Evolutionary conservation across 169 alveolate genomes (phyloP), one percentile per base, ranked within the genome.

Genomic region (Cystoisospora suis): DNA sequence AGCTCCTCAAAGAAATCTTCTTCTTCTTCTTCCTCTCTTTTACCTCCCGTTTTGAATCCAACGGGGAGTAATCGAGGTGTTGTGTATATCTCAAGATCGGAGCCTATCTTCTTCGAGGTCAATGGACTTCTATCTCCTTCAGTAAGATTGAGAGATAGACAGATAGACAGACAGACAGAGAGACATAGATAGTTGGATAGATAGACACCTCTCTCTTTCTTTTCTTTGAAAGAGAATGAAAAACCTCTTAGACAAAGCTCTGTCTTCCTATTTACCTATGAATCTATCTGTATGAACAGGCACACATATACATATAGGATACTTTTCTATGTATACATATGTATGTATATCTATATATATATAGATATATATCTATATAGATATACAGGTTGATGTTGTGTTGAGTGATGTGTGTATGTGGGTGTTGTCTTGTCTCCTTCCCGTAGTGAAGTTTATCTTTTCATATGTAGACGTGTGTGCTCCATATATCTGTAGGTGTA

Each of bases 81-180:
- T 0, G 69, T 89, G 40, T 89, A 77, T 65, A 20, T 42, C n/a
- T 59, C 72, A n/a, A 65, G 59, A 12, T 81, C 58, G 15, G 38
- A 65, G 32, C 83, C 93, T 15, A 17, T 56, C 15, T 59, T 89
- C 45, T 61, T 85, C 0, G 93, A 77, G 29, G 85, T 81, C 46
- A 89, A 89, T 47, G 93, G 93, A 34, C 45, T 81, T n/a, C 58
- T 79, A 7, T 38, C 80, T 9, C 93, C 93, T 36, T 65, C 93
- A 42, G 93, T 89, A 12, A 45, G 93, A 0, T 3, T 2, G 7
- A 34, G n/a, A n/a, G n/a, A n/a, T n/a, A n/a, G n/a, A n/a, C n/a
- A n/a, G n/a, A n/a, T n/a, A n/a, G n/a, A n/a, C n/a, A n/a, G n/a
- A n/a, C n/a, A n/a, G n/a, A n/a, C n/a, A n/a, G n/a, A n/a, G n/a